Evolutionary conservation across 257 asterid genomes (phyloP).

Genomic region (Fraxinus excelsior): DNA sequence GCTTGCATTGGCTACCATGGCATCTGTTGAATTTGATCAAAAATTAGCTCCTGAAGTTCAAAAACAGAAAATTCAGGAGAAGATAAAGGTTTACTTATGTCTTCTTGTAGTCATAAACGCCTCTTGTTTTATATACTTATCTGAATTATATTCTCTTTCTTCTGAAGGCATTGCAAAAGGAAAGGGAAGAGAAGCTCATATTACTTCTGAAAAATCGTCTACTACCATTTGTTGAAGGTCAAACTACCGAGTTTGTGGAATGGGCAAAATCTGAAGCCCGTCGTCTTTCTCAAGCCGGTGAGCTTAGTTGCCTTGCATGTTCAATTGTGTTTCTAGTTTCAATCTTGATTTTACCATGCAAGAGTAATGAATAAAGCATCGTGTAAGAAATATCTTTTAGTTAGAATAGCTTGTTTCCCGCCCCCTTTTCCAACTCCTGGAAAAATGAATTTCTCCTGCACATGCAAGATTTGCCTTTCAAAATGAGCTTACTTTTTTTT

Average conservation of each 20-base stretch:
- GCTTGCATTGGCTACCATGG: conserved; percentile 67
- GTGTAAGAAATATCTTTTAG: not conserved
- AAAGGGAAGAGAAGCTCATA: conserved; percentile 72
- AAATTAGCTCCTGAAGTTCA: conserved; percentile 58
- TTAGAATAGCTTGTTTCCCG: not conserved
- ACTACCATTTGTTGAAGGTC: conserved; percentile 67
- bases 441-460: not conserved
- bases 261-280: conserved; percentile 66
- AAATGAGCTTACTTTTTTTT: not conserved
- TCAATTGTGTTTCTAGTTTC: not conserved
- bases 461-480: not conserved
- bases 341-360: not conserved
- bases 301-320: not conserved
- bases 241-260: conserved; percentile 53
- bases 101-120: not conserved
- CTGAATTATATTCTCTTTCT: conserved; percentile 21
- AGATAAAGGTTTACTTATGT: conserved; percentile 54
- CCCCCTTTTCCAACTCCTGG: not conserved
- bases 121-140: not conserved
- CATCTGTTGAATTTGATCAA: conserved; percentile 59
- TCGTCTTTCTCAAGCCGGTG: conserved; percentile 77
- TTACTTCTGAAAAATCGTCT: conserved; percentile 56
- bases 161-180: conserved; percentile 65
- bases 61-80: conserved; percentile 62
- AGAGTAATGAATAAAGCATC: not conserved